Base-by-base conservation (phyloP, 306 rosid species). In the Casuarina cunninghamiana region DNA sequence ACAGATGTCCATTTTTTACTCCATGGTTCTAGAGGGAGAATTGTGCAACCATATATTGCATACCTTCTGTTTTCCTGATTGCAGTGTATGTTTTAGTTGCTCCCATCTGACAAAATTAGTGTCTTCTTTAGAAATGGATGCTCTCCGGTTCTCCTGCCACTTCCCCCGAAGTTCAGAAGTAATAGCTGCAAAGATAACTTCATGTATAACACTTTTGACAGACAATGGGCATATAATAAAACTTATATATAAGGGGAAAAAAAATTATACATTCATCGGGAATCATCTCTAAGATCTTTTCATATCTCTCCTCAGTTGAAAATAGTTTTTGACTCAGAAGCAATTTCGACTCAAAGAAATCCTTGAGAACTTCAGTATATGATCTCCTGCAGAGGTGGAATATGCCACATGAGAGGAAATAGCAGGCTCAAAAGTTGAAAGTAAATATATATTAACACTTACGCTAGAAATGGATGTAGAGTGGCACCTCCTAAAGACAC, bases 391-490 rank as follows among this genome's bases (percentile, higher is more conserved):
- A 82, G 77, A 62, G 61, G 80, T 57, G 60, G 57, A 78, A 45
- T 54, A 54, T 48, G 19, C 37, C 72, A 84, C 79, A 82, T 78
- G 42, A 65, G 54, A 87, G 37, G 71, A 84, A 82, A 84, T 63
- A 75, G 46, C 37, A 51, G 42, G 44, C 73, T 12, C 39, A 75
- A 78, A 69, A 55, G 78, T 74, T 53, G 60, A 80, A 83, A 45
- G 76, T 63, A 48, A 70, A 69, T 12, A 41, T 55, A 80, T 44
- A 19, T 10, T 16, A 80, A 48, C 73, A 88, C 98, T 84, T 87
- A 92, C 97, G 73, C 88, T 70, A 92, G 89, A 83, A 90, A 94
- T 8, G 95, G 97, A 85, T 90, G 98, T 61, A 92, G 92, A 74
- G 79, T 85, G 4, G 26, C 82, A 69, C 95, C 90, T 37, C 35